Conservation (phyloP, 352 stramenopile genomes). For the Phytophthora podocarpi region DNA sequence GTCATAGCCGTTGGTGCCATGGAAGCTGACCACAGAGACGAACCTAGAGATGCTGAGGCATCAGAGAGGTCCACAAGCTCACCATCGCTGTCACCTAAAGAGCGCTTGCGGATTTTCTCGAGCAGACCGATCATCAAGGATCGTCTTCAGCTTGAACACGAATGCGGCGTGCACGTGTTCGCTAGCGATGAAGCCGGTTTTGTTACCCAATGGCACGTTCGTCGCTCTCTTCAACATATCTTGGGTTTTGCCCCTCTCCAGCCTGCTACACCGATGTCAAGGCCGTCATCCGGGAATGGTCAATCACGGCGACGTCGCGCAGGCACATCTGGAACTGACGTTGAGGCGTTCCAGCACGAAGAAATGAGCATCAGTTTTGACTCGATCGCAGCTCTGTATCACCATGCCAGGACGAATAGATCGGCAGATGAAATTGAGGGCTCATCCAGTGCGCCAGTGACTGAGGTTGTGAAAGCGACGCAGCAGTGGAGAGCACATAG, state of each 20-base stretch:
- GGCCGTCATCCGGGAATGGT: slow-evolving; percentile 13
- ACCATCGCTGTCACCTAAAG: slow-evolving; percentile 14
- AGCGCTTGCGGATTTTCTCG: slow-evolving; percentile 19
- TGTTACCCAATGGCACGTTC: slow-evolving; percentile 47
- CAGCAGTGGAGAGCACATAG: slow-evolving; percentile 52
- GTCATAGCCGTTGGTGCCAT: slow-evolving; percentile 14
- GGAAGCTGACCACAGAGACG: neutral
- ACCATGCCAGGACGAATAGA: slow-evolving; percentile 33
- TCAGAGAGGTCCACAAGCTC: neutral
- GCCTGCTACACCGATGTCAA: slow-evolving; percentile 6
- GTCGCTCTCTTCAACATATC: neutral
- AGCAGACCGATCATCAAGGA: slow-evolving; percentile 34
- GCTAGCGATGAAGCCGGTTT: slow-evolving; percentile 50
- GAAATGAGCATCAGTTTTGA: slow-evolving; percentile 64
- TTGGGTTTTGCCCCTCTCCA: slow-evolving; percentile 1
- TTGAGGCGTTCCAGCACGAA: slow-evolving; percentile 51
- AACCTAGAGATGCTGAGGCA: neutral
- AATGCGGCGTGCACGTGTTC: slow-evolving; percentile 44
- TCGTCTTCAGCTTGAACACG: slow-evolving; percentile 26
- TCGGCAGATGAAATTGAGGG: neutral
- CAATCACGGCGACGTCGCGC: neutral
- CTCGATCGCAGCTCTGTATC: slow-evolving; percentile 52
- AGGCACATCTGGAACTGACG: slow-evolving; percentile 15
- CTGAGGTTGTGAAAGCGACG: slow-evolving; percentile 9
- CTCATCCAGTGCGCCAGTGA: neutral